A percentile compares a stretch with the other conserved stretches of the same genome.
These are phyloP conservation scores for Stagonosporopsis rhizophila DNA, from an alignment of 2,329 filamentous ascomycete species.

Conservation along the genomic window DNA sequence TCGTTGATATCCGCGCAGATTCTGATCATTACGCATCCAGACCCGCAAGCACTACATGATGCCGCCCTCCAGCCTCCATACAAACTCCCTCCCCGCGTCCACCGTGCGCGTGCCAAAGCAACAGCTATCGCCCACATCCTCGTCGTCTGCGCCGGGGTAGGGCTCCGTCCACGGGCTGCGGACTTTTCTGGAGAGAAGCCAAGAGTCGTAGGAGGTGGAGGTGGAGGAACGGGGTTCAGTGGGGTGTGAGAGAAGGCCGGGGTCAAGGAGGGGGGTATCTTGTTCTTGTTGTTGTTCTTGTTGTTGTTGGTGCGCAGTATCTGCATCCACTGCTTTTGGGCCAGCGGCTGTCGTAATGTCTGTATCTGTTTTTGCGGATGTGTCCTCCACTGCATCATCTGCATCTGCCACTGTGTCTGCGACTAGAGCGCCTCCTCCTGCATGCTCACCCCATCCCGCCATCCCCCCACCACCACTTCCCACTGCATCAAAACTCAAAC, in stretches of 20 bases:
- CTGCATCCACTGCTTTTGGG: too few relatives aligned
- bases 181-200: constrained; percentile 28
- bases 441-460: constrained; percentile 9
- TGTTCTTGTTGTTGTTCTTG: too few relatives aligned
- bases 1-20: neutral
- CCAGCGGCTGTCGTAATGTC: too few relatives aligned
- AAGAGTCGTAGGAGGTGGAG: constrained; percentile 20
- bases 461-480: constrained; percentile 6
- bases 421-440: neutral
- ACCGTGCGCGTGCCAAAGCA: constrained; percentile 42
- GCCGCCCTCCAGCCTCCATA: constrained; percentile 27
- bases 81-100: constrained; percentile 28
- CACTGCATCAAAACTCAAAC: constrained; percentile 76
- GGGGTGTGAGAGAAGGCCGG: neutral
- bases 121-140: constrained; percentile 38
- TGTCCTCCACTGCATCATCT: neutral
- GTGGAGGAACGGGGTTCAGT: neutral
- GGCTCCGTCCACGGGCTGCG: constrained; percentile 5
- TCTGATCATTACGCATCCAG: neutral
- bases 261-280: neutral
- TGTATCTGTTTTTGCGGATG: neutral
- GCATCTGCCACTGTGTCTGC: neutral
- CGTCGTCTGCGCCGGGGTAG: constrained; percentile 17
- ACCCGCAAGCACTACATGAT: neutral
- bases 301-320: too few relatives aligned